A percentile compares a stretch with the other conserved stretches of the same genome.
Conservation (phyloP, 371 early-diverging fungal genomes). For the Rhizopus microsporus region DNA sequence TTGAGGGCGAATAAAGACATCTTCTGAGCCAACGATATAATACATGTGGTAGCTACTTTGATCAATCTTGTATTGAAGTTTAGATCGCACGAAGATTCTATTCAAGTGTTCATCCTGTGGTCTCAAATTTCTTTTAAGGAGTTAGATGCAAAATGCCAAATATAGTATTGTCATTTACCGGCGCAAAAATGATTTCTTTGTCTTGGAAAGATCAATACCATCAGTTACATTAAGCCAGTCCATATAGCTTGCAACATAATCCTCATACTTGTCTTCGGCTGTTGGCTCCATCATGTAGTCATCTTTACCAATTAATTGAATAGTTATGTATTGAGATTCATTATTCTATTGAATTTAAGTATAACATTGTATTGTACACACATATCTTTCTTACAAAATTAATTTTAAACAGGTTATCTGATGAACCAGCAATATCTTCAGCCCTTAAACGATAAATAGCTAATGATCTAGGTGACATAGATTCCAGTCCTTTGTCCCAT, state of each 20-base stretch:
- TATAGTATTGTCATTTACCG: constrained; percentile 37
- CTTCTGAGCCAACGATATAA: constrained; percentile 55
- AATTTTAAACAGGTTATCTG: constrained; percentile 84
- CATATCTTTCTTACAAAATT: constrained; percentile 69
- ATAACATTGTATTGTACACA: neutral
- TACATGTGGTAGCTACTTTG: constrained; percentile 60
- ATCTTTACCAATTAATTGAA: constrained; percentile 85
- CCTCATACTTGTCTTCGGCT: constrained; percentile 88
- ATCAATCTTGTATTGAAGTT: constrained; percentile 92
- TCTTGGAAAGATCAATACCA: constrained; percentile 57
- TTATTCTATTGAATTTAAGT: constrained; percentile 42
- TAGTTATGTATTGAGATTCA: constrained; percentile 68
- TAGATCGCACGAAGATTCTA: constrained; percentile 63
- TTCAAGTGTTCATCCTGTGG: constrained; percentile 73
- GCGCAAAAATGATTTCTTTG: constrained; percentile 68
- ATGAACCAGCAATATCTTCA: constrained; percentile 74
- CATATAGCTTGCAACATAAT: constrained; percentile 93
- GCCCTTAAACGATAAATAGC: constrained; percentile 82
- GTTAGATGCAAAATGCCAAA: neutral
- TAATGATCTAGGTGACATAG: constrained; percentile 33
- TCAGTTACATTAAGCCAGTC: constrained; percentile 73
- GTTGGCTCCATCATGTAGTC: constrained; percentile 80
- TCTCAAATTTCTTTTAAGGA: constrained; percentile 61
- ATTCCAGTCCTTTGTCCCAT: constrained; percentile 34
- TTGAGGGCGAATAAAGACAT: constrained; percentile 57